These are phyloP conservation scores for Cryptosporidium canis DNA, from an alignment of 169 alveolate genomes.

Conservation along the genomic window DNA sequence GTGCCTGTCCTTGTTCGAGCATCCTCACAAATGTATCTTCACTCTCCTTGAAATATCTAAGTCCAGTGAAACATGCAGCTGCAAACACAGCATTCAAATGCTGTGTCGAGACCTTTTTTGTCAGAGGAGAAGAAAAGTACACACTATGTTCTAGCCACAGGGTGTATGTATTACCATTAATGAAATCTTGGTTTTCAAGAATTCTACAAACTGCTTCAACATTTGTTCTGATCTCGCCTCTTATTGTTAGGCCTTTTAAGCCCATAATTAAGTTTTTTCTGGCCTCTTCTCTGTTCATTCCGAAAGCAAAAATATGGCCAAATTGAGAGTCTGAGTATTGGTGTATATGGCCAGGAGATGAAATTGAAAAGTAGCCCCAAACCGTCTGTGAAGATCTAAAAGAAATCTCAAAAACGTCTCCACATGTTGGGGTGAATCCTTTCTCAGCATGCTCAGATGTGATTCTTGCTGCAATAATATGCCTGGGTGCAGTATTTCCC, in stretches of 20 bases:
- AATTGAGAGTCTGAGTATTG: slow-evolving; percentile 89
- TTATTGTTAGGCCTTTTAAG: slow-evolving; percentile 79
- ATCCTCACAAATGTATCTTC: slow-evolving; percentile 44
- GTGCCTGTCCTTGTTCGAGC: slow-evolving; percentile 78
- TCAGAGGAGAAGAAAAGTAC: slow-evolving; percentile 48
- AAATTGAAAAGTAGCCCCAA: slow-evolving; percentile 86
- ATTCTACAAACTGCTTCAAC: slow-evolving; percentile 79
- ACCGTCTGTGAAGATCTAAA: slow-evolving; percentile 80
- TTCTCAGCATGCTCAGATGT: slow-evolving; percentile 89
- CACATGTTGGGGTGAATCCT: slow-evolving; percentile 88
- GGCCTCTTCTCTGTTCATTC: slow-evolving; percentile 82
- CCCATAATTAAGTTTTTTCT: slow-evolving; percentile 79
- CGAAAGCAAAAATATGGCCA: slow-evolving; percentile 88
- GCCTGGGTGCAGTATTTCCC: slow-evolving; percentile 73
- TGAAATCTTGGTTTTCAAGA: slow-evolving; percentile 80
- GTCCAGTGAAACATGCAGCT: slow-evolving; percentile 75
- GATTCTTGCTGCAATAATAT: slow-evolving; percentile 85
- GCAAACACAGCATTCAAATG: slow-evolving; percentile 75
- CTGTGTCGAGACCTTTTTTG: slow-evolving; percentile 49
- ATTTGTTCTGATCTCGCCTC: slow-evolving; percentile 84
- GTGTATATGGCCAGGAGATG: slow-evolving; percentile 84
- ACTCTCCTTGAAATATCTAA: slow-evolving; percentile 64
- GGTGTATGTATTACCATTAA: slow-evolving; percentile 74
- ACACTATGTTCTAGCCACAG: slow-evolving; percentile 76
- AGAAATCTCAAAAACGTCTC: slow-evolving; percentile 76